Conservation (phyloP, 2,329 filamentous ascomycete genomes). For the Colletotrichum orbiculare region DNA sequence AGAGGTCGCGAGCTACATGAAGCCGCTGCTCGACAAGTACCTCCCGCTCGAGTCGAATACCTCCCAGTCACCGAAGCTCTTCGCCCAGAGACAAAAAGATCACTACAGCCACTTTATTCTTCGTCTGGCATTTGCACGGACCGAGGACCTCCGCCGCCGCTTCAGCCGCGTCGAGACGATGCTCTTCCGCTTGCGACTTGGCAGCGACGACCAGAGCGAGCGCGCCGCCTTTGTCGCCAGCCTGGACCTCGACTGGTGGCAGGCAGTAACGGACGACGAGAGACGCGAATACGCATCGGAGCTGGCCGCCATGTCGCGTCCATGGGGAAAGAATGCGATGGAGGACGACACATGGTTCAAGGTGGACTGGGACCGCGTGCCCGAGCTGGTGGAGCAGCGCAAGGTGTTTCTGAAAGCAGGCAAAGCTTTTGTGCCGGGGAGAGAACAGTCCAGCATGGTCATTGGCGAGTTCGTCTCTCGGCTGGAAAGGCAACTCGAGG, state of each 20-base stretch:
- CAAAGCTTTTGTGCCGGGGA: conserved; percentile 89
- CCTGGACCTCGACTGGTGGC: conserved; percentile 90
- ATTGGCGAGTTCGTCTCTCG: conserved; percentile 84
- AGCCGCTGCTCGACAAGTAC: conserved; percentile 86
- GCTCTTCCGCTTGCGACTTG: conserved; percentile 86
- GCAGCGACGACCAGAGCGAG: conserved; percentile 80
- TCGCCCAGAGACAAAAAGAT: conserved; percentile 86
- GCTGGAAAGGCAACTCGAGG: conserved; percentile 83
- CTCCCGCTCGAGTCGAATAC: conserved; percentile 83
- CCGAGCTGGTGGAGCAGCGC: conserved; percentile 85
- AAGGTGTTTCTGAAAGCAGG: conserved; percentile 81
- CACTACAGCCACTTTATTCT: conserved; percentile 99
- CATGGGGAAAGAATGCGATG: conserved; percentile 53
- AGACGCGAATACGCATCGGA: conserved; percentile 71
- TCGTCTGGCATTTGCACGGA: conserved; percentile 89
- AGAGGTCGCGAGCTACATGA: conserved; percentile 87
- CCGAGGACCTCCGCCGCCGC: conserved; percentile 87
- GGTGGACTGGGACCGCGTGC: conserved; percentile 93
- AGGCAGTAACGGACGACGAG: conserved; percentile 83
- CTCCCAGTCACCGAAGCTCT: conserved; percentile 68
- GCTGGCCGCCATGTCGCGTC: conserved; percentile 63
- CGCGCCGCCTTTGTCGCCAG: conserved; percentile 79
- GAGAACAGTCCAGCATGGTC: conserved; percentile 90
- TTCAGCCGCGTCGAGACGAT: conserved; percentile 89
- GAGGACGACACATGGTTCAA: conserved; percentile 96